These are phyloP conservation scores for Sarcodon sp. DNA, from an alignment of 768 basidiomycete genomes.

Conservation along the genomic window DNA sequence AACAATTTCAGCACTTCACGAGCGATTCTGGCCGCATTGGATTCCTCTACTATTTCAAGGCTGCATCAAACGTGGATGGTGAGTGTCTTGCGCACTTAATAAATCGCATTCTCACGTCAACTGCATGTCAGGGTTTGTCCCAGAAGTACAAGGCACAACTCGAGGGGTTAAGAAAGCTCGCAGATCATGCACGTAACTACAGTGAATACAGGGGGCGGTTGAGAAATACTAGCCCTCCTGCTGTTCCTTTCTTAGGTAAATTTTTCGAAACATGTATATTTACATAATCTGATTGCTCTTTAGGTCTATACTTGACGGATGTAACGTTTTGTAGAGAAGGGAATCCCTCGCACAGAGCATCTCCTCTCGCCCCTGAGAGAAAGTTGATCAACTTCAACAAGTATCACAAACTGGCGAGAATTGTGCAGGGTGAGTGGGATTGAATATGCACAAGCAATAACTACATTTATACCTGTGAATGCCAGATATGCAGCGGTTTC, in stretches of 20 bases:
- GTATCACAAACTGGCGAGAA: slow-evolving; percentile 81
- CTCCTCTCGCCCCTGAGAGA: slow-evolving; percentile 62
- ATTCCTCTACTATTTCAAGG: slow-evolving; percentile 89
- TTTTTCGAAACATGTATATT: slow-evolving; percentile 4
- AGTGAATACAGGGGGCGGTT: slow-evolving; percentile 83
- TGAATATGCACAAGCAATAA: not conserved
- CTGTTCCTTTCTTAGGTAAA: slow-evolving; percentile 88
- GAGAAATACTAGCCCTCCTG: slow-evolving; percentile 82
- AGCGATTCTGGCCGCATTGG: slow-evolving; percentile 87
- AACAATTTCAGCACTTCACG: slow-evolving; percentile 90
- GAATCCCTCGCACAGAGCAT: slow-evolving; percentile 74
- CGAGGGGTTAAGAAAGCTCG: slow-evolving; percentile 70
- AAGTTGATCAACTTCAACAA: slow-evolving; percentile 94
- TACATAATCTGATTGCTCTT: slow-evolving; percentile 4
- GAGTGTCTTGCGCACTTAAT: slow-evolving; percentile 18
- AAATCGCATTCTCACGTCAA: not conserved
- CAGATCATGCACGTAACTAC: slow-evolving; percentile 86
- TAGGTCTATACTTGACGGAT: slow-evolving; percentile 81
- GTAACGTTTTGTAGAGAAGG: slow-evolving; percentile 95
- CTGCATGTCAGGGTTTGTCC: slow-evolving; percentile 50
- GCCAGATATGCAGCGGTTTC: slow-evolving; percentile 86
- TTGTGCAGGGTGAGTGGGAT: slow-evolving; percentile 54
- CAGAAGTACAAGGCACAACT: slow-evolving; percentile 76
- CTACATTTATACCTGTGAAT: not conserved
- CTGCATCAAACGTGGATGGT: slow-evolving; percentile 91